Percentiles rank a stretch among this genome's conserved stretches.
These are phyloP conservation scores for Centella asiatica DNA, from an alignment of 129 eudicot species.

Conservation along the genomic window DNA sequence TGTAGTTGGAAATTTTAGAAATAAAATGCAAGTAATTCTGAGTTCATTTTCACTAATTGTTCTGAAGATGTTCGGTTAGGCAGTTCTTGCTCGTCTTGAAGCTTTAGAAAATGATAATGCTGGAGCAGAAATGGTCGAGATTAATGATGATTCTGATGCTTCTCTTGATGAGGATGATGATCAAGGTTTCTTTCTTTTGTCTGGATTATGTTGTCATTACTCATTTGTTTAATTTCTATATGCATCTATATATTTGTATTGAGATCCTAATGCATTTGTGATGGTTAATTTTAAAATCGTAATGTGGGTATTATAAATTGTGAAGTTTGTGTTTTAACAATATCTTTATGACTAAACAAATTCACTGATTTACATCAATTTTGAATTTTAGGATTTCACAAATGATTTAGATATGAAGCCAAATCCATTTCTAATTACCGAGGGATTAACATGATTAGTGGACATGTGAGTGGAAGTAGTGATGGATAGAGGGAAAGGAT, in stretches of 20 bases:
- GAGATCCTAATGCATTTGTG: not conserved
- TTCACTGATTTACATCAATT: too few species aligned
- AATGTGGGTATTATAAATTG: too few species aligned
- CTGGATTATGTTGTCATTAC: not conserved
- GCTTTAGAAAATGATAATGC: slow-evolving; percentile 92
- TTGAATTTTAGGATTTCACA: too few species aligned
- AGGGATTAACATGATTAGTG: too few species aligned
- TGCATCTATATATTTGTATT: not conserved
- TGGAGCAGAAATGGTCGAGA: slow-evolving; percentile 50
- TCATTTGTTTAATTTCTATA: not conserved
- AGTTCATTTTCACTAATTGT: not conserved
- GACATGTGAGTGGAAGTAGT: too few species aligned
- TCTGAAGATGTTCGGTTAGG: slow-evolving; percentile 32
- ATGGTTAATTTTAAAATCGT: not conserved
- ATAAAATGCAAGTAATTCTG: not conserved
- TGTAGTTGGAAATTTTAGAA: not conserved
- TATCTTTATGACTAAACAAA: too few species aligned
- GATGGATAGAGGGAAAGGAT: too few species aligned
- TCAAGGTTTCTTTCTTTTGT: slow-evolving; percentile 25
- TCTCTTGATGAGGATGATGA: slow-evolving; percentile 93
- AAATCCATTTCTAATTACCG: too few species aligned
- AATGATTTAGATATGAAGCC: too few species aligned
- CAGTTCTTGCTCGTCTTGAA: slow-evolving; percentile 91
- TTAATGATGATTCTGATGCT: slow-evolving; percentile 80
- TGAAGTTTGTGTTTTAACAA: too few species aligned